These are phyloP conservation scores for Taxawa tesnikishii DNA, from an alignment of 2,329 filamentous ascomycete genomes.

Conservation along the genomic window DNA sequence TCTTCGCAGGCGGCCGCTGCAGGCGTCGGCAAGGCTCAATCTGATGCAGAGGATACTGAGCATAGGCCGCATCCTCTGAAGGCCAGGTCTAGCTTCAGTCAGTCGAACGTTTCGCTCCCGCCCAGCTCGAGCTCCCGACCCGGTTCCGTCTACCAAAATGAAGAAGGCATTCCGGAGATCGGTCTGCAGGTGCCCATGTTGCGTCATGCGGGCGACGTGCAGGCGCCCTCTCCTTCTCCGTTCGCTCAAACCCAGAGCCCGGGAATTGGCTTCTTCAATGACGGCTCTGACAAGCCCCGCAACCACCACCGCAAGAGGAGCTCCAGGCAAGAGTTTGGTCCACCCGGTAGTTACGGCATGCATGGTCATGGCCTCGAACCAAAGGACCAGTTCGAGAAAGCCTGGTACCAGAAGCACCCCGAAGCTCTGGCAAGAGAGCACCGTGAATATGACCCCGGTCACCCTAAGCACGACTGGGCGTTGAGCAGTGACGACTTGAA, in stretches of 20 bases:
- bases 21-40: constrained; percentile 56
- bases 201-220: constrained; percentile 83
- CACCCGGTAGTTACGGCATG: constrained; percentile 84
- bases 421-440: constrained; percentile 68
- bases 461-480: constrained; percentile 60
- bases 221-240: constrained; percentile 76
- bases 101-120: constrained; percentile 32
- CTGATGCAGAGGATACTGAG: constrained; percentile 39
- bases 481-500: constrained; percentile 85
- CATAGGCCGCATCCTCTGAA: constrained; percentile 42
- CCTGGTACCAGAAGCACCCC: constrained; percentile 87
- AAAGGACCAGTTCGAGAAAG: constrained; percentile 74
- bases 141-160: constrained; percentile 49
- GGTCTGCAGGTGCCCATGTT: constrained; percentile 91
- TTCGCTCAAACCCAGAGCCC: constrained; percentile 25
- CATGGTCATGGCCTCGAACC: constrained; percentile 72
- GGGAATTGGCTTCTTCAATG: constrained; percentile 41
- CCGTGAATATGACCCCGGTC: constrained; percentile 47
- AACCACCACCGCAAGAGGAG: constrained; percentile 55
- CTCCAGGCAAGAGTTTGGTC: constrained; percentile 56
- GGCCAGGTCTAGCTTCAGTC: constrained; percentile 47
- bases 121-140: constrained; percentile 38
- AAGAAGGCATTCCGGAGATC: constrained; percentile 85
- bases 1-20: constrained; percentile 77
- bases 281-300: constrained; percentile 42